phyloP scores from a whole-genome alignment of 257 asterid genomes.

The Echites panduratus region DNA sequence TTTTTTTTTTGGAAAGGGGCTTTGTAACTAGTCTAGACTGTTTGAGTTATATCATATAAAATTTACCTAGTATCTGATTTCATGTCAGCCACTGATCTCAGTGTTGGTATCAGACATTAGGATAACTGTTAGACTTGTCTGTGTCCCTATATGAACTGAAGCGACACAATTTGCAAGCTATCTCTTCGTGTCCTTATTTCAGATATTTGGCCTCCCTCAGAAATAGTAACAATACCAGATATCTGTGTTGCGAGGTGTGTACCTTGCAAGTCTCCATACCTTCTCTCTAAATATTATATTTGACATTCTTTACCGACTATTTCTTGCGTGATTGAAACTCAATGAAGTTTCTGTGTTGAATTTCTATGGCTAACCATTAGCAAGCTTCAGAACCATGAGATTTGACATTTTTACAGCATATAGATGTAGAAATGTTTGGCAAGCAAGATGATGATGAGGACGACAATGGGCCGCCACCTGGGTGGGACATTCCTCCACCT shows the following conservation, averaged over 20 bases:
- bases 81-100: background rate
- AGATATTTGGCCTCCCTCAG: background rate
- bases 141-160: background rate
- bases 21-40: background rate
- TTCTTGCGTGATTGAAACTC: background rate
- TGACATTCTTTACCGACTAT: background rate
- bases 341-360: background rate
- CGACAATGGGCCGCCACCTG: conserved; percentile 42
- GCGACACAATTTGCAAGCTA: background rate
- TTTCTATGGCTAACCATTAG: background rate
- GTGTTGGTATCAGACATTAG: background rate
- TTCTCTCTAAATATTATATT: background rate
- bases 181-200: background rate
- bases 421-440: conserved; percentile 41
- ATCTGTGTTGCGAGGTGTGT: background rate
- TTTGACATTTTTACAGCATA: conserved; percentile 25
- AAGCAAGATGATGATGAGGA: conserved; percentile 38
- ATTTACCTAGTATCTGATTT: background rate
- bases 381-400: conserved; percentile 18
- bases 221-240: background rate
- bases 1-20: background rate
- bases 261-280: background rate
- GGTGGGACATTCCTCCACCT: conserved; percentile 21
- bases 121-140: background rate
- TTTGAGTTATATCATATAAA: background rate